Evolutionary conservation across 2,329 filamentous ascomycete genomes (phyloP).

Genomic region (Trichoderma koningiopsis): DNA sequence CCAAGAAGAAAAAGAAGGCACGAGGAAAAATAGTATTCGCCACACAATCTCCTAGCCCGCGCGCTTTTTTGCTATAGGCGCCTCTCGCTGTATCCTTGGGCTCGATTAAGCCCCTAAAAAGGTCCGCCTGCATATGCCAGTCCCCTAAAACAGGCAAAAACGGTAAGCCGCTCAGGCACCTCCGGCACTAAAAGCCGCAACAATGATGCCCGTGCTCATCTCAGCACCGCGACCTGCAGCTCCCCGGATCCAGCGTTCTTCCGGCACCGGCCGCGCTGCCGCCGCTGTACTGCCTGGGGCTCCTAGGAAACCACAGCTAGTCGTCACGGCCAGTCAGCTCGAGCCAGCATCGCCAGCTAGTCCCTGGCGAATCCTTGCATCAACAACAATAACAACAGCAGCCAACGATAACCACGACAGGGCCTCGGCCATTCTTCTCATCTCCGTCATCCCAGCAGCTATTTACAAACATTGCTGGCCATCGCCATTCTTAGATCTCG

Average conservation of each 20-base stretch:
- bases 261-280: slow-evolving; percentile 17
- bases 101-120: slow-evolving; percentile 12
- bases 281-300: neutral
- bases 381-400: slow-evolving; percentile 11
- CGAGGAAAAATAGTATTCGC: neutral
- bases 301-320: slow-evolving; percentile 21
- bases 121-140: slow-evolving; percentile 13
- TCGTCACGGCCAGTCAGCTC: slow-evolving; percentile 10
- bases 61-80: neutral
- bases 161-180: slow-evolving; percentile 21
- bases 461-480: neutral
- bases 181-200: neutral
- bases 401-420: slow-evolving; percentile 6
- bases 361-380: slow-evolving; percentile 1
- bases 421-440: neutral
- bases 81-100: neutral
- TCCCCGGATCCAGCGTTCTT: slow-evolving; percentile 25
- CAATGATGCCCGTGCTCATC: neutral
- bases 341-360: neutral
- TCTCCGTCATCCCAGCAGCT: neutral
- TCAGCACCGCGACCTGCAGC: neutral
- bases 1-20: neutral
- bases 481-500: neutral
- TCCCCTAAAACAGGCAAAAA: slow-evolving; percentile 11
- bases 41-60: neutral